Conservation (phyloP, 2,329 filamentous ascomycete genomes). For the Xylariaceae sp. region DNA sequence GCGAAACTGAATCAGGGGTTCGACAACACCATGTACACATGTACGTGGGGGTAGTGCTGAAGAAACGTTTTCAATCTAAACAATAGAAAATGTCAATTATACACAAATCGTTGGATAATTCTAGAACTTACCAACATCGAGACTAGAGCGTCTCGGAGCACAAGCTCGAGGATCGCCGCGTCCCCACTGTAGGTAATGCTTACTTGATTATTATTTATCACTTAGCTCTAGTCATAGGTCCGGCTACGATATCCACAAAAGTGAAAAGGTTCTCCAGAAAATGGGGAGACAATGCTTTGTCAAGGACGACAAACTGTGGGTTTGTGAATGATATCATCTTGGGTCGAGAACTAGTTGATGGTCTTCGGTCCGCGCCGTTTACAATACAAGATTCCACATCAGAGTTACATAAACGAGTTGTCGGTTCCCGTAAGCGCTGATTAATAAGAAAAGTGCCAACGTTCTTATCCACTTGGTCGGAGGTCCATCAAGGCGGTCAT, state of each 20-base stretch:
- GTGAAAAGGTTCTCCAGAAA: no score
- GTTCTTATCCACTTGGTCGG: neutral
- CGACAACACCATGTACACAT: neutral
- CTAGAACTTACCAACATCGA: neutral
- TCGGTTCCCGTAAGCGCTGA: neutral
- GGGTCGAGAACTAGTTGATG: neutral
- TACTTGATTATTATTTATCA: constrained; percentile 10
- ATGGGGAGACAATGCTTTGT: constrained; percentile 5
- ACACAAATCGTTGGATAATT: neutral
- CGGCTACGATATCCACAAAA: no score
- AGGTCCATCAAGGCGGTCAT: neutral
- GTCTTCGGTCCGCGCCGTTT: constrained; percentile 10
- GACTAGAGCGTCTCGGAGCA: neutral
- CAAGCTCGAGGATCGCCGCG: constrained; percentile 5
- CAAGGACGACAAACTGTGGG: constrained; percentile 11
- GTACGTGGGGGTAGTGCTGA: neutral
- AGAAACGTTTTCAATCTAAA: neutral
- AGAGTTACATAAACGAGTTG: neutral
- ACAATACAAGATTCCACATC: constrained; percentile 5
- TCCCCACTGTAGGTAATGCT: constrained; percentile 7
- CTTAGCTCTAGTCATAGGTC: neutral
- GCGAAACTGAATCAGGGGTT: neutral
- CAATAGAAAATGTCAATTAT: neutral
- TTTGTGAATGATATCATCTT: no score
- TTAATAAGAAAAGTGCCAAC: neutral